Base-by-base conservation (phyloP, 495 filamentous ascomycete genomes). In the Cenococcum geophilum region DNA sequence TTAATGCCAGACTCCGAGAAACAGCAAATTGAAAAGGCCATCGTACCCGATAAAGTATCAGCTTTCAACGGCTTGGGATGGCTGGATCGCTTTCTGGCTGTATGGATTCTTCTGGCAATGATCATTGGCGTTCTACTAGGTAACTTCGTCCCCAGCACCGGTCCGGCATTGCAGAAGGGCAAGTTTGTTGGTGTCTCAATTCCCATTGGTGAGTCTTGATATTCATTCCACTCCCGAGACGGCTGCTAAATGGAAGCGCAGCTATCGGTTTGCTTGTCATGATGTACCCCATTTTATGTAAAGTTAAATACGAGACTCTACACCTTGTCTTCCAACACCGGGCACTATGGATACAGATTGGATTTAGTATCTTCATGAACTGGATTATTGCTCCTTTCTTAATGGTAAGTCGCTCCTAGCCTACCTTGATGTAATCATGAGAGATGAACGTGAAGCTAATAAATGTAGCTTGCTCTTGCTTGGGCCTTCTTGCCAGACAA, bases 201-300 rank as follows among this genome's bases (percentile, higher is more conserved):
- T 1, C 89, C 88, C 0, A 91, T 92, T 50, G 86, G 85, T 86
- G 71, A 56, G 80, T 51, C 20, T 49, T 22, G 20, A 49, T 49
- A n/a, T 6, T 69, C 1, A 20, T 60, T 35, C 58, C 59, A 49
- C 32, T 21, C 14, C 16, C 20, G 16, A 48, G 14, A 48, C 6
- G 36, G 36, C 36, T 8, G 14, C 36, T 40, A 14, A 40, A 40
- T 14, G 14, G 36, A 40, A 6, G 36, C 36, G 36, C n/a, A 88
- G 89, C 89, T 0, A 72, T 92, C 55, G 89, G 89, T 5, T 76
- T 93, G n/a, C 77, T 92, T 10, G 82, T 91, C 37, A 93, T 93
- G 89, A 93, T 95, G 89, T 93, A 92, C 64, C 89, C 89, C 0
- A 93, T 92, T 60, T 76, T 95, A 14, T 92, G 90, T 79, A 95